Base-by-base conservation (phyloP, 2,329 filamentous ascomycete species). In the Gnomoniopsis sp. region DNA sequence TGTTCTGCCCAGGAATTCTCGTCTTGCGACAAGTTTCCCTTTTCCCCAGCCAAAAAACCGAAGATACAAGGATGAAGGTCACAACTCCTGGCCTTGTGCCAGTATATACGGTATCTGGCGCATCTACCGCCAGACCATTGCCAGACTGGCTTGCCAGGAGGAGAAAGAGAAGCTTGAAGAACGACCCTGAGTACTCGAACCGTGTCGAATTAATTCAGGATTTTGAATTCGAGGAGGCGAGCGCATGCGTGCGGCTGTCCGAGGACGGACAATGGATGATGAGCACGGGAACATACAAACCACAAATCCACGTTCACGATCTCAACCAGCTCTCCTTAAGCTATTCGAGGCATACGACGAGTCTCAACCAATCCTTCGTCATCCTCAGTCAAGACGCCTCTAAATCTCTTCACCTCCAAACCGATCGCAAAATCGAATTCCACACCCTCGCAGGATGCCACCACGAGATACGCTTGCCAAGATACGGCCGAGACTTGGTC, bases 191-290 rank as follows among this genome's bases (percentile, higher is more conserved):
- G 71, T 98, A 93, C 75, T 88, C 93, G 63, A 96, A 92, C 72
- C 89, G 95, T 65, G 88, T 99, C 66, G 95, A 99, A 74, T 81
- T 99, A 58, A 83, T 99, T 41, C 95, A 99, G 69, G 95, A 99
- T 71, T 99, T 99, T 73, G 93, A 96, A 70, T 98, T 99, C 68
- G 93, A 97, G 68, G 93, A 96, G 75, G 93, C 96, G 44, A 96
- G 92, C 70, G 86, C 88, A 65, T 97, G 93, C 71, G 86, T 99
- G 63, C 85, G 91, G 52, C 85, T 95, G 63, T 96, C 91, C 67
- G 93, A 96, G 59, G 95, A 99, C 83, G 93, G 93, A 51, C 88
- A 98, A 71, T 99, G 95, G 93, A 86, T 95, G 44, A 95, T 97
- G 90, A 96, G 90, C 68, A 96, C 93, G 54, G 92, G 91, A 77